phyloP scores from a whole-genome alignment of 768 basidiomycete genomes.

The Gymnopilus junonius region DNA sequence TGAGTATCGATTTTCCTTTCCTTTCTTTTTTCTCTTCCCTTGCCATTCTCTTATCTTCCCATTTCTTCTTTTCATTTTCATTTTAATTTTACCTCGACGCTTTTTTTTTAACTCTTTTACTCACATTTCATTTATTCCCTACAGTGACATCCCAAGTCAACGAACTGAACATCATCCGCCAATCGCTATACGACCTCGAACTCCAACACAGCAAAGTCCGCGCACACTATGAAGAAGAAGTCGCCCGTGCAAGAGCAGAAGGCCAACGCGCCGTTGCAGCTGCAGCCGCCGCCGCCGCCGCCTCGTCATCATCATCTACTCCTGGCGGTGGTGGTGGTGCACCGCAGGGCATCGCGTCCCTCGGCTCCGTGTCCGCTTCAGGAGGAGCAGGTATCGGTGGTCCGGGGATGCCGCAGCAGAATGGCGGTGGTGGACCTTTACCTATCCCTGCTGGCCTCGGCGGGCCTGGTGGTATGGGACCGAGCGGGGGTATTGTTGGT shows the following conservation, averaged over 20 bases:
- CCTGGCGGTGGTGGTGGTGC: neutral
- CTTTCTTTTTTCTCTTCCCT: constrained; percentile 20
- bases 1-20: constrained; percentile 41
- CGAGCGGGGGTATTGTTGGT: neutral
- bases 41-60: constrained; percentile 4
- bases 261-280: constrained; percentile 44
- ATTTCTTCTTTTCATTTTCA: constrained; percentile 13
- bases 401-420: neutral
- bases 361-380: constrained; percentile 9
- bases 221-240: constrained; percentile 86
- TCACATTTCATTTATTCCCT: neutral
- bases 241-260: constrained; percentile 72
- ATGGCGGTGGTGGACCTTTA: constrained; percentile 7
- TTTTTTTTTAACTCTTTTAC: neutral
- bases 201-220: constrained; percentile 85
- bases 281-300: neutral
- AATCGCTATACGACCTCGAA: constrained; percentile 92
- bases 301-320: neutral
- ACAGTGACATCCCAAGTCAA: constrained; percentile 85
- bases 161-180: constrained; percentile 88
- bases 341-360: constrained; percentile 27
- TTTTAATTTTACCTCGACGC: too few species aligned
- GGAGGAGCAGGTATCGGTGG: too few species aligned
- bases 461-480: too few species aligned
- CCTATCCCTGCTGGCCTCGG: neutral